These are phyloP conservation scores for Cryoendolithus antarcticus DNA, from an alignment of 2,329 filamentous ascomycete genomes.

Conservation along the genomic window DNA sequence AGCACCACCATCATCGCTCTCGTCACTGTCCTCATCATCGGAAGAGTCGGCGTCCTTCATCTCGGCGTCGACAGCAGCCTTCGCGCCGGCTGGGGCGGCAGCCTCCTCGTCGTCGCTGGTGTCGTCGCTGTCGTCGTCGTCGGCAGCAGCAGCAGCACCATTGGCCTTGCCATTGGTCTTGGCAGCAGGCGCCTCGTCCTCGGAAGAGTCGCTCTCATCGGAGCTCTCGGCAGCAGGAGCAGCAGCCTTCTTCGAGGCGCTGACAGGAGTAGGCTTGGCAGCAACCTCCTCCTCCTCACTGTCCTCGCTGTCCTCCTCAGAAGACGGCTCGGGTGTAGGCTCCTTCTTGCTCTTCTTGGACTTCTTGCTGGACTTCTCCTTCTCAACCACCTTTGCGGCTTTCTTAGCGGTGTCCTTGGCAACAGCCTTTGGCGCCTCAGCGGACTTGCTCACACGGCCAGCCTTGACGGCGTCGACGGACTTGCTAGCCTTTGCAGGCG, in stretches of 20 bases:
- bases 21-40: conserved; percentile 13
- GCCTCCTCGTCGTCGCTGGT: conserved; percentile 13
- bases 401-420: conserved; percentile 39
- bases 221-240: conserved; percentile 5
- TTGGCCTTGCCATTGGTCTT: conserved; percentile 24
- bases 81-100: conserved; percentile 4
- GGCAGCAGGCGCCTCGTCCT: conserved; percentile 8
- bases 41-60: conserved; percentile 8
- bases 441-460: conserved; percentile 54
- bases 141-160: conserved; percentile 9
- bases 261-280: conserved; percentile 18
- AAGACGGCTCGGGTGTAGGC: conserved; percentile 33
- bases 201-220: conserved; percentile 4
- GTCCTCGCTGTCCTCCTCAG: conserved; percentile 23
- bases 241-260: conserved; percentile 1
- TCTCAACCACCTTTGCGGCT: conserved; percentile 34
- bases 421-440: conserved; percentile 48
- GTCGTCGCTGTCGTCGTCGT: conserved; percentile 14
- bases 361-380: conserved; percentile 30
- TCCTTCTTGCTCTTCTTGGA: conserved; percentile 38
- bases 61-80: conserved; percentile 4
- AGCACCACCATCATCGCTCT: conserved; percentile 1
- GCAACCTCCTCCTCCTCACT: conserved; percentile 24
- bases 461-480: conserved; percentile 43
- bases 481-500: conserved; percentile 17